Base-by-base conservation (phyloP, 2,329 filamentous ascomycete species). In the Diaporthe sp. region DNA sequence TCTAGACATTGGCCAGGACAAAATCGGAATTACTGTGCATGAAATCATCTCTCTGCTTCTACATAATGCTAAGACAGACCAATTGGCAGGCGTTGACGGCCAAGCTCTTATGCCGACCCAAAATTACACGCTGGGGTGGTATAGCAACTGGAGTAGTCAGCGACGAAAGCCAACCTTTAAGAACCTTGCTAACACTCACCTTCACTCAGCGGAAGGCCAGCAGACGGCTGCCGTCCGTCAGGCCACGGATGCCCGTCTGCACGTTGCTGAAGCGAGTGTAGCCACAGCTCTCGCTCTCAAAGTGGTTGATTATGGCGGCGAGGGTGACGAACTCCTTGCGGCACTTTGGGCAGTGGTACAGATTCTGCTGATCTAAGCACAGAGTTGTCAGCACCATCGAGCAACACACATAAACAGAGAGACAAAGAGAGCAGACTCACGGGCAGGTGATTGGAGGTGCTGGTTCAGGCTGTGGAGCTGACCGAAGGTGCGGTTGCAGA, bases 381-480 rank as follows among this genome's bases (percentile, higher is more conserved):
- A 35, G 51, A 42, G n/a, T 13, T 17, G 42, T 76, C 39, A 77
- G 73, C 42, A 19, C 4, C 15, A 89, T 25, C 27, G 4, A 15
- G 32, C 8, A 15, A 3, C 2, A 27, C 13, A 12, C 2, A 37
- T 4, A 2, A 10, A 19, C 3, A 17, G 19, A 1, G 17, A 3
- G 47, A 8, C 4, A 10, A 25, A 17, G 35, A 10, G 9, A 25
- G 32, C 25, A 2, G 55, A 84, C 81, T 85, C 83, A 82, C 91
- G 90, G 0, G 78, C 80, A 0, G 87, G 82, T 0, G 90, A 92
- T 51, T 84, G 85, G 1, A 92, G 79, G 76, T 93, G 90, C 70
- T 85, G 82, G 63, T 88, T 88, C 3, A 92, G 83, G 0, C 78
- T 77, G 0, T 55, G 17, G 0, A 83, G 70, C 0, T 65, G 73